Evolutionary conservation across 371 early-diverging fungal species (phyloP).

Genomic region (Mortierella sp.): DNA sequence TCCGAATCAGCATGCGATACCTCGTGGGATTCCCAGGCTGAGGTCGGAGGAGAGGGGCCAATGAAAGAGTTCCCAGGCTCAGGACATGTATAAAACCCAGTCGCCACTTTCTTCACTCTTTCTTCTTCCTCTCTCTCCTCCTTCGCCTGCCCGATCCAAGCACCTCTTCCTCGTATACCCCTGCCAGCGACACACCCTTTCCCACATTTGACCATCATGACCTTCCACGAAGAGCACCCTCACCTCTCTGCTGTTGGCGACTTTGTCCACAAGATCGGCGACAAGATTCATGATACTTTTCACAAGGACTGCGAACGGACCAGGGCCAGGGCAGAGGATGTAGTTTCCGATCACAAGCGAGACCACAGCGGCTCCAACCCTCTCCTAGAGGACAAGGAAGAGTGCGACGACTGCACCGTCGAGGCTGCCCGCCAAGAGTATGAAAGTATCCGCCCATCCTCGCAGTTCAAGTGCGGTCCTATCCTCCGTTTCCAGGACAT

Average conservation of each 20-base stretch:
- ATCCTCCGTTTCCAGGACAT: conserved; percentile 46
- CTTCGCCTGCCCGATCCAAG: neutral
- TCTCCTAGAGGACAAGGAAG: conserved; percentile 38
- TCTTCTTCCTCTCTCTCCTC: neutral
- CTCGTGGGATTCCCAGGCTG: too few species aligned
- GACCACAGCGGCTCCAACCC: conserved; percentile 18
- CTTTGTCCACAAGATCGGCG: conserved; percentile 27
- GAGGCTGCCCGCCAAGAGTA: conserved; percentile 41
- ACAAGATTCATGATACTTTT: conserved; percentile 21
- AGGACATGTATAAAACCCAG: too few species aligned
- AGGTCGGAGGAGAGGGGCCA: too few species aligned
- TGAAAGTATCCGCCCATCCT: conserved; percentile 20
- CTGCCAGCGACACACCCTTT: neutral
- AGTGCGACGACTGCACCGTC: conserved; percentile 28
- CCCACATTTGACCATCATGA: conserved; percentile 13
- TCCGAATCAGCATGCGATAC: conserved; percentile 3
- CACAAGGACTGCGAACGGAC: neutral
- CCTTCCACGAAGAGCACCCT: conserved; percentile 22
- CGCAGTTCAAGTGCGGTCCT: conserved; percentile 48
- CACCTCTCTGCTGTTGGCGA: conserved; percentile 27
- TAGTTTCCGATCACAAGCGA: conserved; percentile 14
- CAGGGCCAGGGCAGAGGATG: too few species aligned
- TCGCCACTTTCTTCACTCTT: too few species aligned
- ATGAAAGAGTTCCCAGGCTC: too few species aligned
- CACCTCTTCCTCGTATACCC: neutral